These are phyloP conservation scores for Talaromyces wortmannii DNA, from an alignment of 495 filamentous ascomycete species.

Conservation along the genomic window DNA sequence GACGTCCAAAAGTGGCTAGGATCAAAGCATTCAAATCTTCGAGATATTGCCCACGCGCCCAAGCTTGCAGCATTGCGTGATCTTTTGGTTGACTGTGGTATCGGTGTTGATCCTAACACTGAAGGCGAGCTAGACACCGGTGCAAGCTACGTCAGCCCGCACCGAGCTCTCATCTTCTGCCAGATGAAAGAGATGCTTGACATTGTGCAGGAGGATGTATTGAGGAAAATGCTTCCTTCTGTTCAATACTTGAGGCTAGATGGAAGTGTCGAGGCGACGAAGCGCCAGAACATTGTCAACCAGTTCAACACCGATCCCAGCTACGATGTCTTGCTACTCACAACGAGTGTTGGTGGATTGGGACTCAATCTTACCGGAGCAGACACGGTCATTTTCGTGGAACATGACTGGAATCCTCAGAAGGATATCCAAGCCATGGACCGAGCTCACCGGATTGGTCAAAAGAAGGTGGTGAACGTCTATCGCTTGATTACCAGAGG, in stretches of 20 bases:
- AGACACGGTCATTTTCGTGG: conserved; percentile 98
- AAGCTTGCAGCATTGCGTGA: conserved; percentile 87
- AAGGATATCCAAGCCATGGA: conserved; percentile 99
- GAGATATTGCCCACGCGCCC: conserved; percentile 82
- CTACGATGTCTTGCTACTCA: conserved; percentile 87
- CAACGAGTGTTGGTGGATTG: conserved; percentile 89
- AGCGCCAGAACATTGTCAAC: conserved; percentile 94
- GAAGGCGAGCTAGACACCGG: conserved; percentile 56
- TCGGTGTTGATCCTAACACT: conserved; percentile 57
- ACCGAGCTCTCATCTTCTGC: conserved; percentile 94
- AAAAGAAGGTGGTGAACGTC: conserved; percentile 99
- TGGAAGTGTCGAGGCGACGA: conserved; percentile 80
- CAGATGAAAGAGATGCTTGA: conserved; percentile 99
- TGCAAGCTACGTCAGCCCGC: conserved; percentile 80
- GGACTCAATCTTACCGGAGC: conserved; percentile 95
- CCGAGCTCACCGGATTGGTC: conserved; percentile 93
- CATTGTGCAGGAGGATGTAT: conserved; percentile 89
- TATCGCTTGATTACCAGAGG: conserved; percentile 93
- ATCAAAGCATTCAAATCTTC: conserved; percentile 62
- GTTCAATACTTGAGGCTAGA: conserved; percentile 89
- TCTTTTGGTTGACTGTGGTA: conserved; percentile 89
- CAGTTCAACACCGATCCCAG: conserved; percentile 96
- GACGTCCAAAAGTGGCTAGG: conserved; percentile 70
- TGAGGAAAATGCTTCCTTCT: conserved; percentile 77
- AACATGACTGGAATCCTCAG: conserved; percentile 99